Conservation (phyloP, 345 rosid genomes). For the Salix arbutifolia region DNA sequence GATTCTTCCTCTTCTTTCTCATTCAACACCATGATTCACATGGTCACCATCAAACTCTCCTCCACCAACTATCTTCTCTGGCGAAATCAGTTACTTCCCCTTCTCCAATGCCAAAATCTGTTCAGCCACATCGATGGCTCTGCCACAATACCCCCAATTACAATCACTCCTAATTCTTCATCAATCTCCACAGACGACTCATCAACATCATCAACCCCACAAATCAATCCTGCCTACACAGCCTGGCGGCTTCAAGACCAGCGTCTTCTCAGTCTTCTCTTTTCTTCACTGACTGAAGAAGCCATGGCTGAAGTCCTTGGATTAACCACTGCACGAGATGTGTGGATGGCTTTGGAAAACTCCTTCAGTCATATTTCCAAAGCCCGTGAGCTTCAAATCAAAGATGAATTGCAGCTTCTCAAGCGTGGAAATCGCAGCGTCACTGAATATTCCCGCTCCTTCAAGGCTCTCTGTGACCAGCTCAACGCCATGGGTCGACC, state of each 20-base stretch:
- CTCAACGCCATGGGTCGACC: background rate
- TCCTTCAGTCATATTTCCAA: background rate
- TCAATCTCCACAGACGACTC: too few species aligned
- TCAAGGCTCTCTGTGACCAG: background rate
- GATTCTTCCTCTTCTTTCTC: too few species aligned
- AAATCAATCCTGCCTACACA: background rate
- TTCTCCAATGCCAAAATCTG: background rate
- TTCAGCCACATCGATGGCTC: background rate
- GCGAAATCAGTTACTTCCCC: background rate
- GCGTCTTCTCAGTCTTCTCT: background rate
- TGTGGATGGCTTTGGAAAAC: background rate
- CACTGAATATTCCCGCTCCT: background rate
- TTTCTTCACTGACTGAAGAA: background rate
- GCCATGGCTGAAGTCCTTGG: background rate
- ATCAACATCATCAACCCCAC: background rate
- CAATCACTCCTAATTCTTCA: too few species aligned
- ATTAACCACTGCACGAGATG: background rate
- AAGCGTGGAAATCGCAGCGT: background rate
- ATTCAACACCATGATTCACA: too few species aligned
- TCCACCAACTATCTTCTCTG: background rate
- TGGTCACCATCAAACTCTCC: background rate
- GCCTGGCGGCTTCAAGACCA: background rate
- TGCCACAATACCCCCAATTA: background rate
- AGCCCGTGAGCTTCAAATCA: background rate
- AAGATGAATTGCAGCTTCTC: background rate